Base-by-base conservation (phyloP, 1,139 yeast species). In the Oligophagozyma castellii region DNA sequence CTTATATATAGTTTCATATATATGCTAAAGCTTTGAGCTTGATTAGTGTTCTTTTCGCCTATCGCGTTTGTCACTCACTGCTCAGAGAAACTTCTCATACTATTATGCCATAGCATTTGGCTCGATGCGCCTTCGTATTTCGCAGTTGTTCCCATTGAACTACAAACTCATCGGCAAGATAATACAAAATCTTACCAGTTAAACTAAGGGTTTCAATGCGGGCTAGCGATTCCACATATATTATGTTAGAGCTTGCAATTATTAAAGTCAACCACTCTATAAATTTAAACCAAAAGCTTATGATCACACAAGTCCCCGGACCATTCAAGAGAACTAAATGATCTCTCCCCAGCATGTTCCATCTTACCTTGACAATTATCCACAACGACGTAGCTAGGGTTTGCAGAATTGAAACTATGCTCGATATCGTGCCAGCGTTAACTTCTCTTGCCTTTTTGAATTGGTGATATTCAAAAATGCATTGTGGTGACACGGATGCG, bases 211-310 rank as follows among this genome's bases (percentile, higher is more conserved):
- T 58, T 30, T 64, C 61, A 3, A 86, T 95, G 27, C 99, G 60
- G 0, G 98, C 98, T 29, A 89, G 61, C 27, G 93, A 78, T 54
- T 89, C 99, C 15, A 89, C 61, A 46, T 86, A 89, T 1, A 89
- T 55, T 18, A 89, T 74, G 33, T 70, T 63, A 0, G 83, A 78
- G 4, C 71, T 39, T 34, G 65, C 55, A 45, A 53, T 51, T 28
- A 48, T 36, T 12, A 44, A 12, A 3, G 73, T 68, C 36, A 75
- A 4, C 33, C 35, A 58, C 4, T 65, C 39, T 31, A 76, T 65
- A 11, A 76, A 48, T 2, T 76, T 64, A 33, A 74, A 68, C 34
- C 89, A 79, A 16, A 81, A 53, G 2, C 93, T 76, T 2, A 86
- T 83, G 10, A 51, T 37, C 25, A 53, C 50, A 32, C 86, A 65